phyloP scores from a whole-genome alignment of 2,329 filamentous ascomycete genomes.

The Paracamarosporium sp. region DNA sequence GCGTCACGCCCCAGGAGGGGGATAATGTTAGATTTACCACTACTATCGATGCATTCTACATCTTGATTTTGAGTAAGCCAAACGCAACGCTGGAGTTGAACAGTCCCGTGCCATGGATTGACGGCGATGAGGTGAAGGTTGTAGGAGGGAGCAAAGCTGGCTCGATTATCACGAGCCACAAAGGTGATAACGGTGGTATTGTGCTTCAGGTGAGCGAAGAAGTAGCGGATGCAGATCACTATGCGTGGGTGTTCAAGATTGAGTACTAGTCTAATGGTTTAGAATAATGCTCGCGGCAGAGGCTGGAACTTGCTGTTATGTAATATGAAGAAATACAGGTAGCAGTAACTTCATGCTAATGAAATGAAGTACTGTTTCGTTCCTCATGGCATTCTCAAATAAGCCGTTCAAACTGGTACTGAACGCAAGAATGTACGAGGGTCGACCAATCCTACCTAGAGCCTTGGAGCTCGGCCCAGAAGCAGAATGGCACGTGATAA shows the following conservation, averaged over 20 bases:
- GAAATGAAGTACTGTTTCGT: too few species aligned
- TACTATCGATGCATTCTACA: constrained; percentile 61
- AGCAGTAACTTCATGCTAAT: too few species aligned
- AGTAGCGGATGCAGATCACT: constrained; percentile 13
- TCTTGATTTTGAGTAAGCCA: constrained; percentile 54
- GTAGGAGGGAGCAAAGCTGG: constrained; percentile 45
- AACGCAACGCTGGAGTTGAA: constrained; percentile 41
- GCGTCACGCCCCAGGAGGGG: constrained; percentile 54
- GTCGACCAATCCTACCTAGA: too few species aligned
- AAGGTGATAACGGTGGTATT: background rate
- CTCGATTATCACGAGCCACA: constrained; percentile 18
- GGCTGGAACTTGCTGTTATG: too few species aligned
- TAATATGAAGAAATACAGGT: too few species aligned
- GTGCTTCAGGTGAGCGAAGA: constrained; percentile 10
- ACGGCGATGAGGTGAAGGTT: constrained; percentile 52
- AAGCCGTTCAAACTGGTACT: too few species aligned
- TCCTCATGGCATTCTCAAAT: too few species aligned
- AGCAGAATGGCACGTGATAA: too few species aligned
- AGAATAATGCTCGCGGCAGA: too few species aligned
- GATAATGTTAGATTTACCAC: constrained; percentile 59
- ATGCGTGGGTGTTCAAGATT: constrained; percentile 21
- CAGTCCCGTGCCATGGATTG: constrained; percentile 50
- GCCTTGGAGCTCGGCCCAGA: too few species aligned
- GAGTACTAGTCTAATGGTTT: constrained; percentile 7
- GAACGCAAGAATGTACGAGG: too few species aligned